Percentiles rank a stretch among this genome's conserved stretches.
Conservation (phyloP, 495 filamentous ascomycete species). For the Penicillium coffeae region DNA sequence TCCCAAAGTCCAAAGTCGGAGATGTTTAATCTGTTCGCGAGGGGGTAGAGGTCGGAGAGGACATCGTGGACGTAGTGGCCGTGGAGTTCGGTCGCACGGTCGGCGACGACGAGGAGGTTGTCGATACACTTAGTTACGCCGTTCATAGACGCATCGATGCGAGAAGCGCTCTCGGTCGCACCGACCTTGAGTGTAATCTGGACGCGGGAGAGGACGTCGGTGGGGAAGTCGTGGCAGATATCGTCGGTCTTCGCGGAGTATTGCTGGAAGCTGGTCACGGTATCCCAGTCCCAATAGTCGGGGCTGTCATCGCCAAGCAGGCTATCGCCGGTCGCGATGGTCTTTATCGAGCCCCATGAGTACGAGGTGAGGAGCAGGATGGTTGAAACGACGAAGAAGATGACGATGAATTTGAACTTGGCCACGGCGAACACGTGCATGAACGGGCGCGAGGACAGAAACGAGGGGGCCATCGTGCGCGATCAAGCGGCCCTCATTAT, state of each 20-base stretch:
- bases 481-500: neutral
- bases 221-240: conserved; percentile 32
- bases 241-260: neutral
- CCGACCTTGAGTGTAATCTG: conserved; percentile 40
- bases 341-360: neutral
- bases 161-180: conserved; percentile 28
- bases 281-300: conserved; percentile 16
- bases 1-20: conserved; percentile 36
- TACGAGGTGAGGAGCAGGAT: conserved; percentile 9
- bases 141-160: conserved; percentile 31
- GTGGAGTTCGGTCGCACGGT: conserved; percentile 34
- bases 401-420: conserved; percentile 9
- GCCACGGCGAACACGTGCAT: neutral
- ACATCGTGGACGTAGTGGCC: conserved; percentile 36
- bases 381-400: conserved; percentile 1
- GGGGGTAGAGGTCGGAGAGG: conserved; percentile 30
- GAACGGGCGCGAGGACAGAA: neutral
- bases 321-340: neutral
- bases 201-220: conserved; percentile 25
- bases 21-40: conserved; percentile 22
- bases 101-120: conserved; percentile 43
- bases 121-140: conserved; percentile 34
- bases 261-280: conserved; percentile 8
- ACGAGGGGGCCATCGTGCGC: neutral
- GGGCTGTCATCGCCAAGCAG: neutral